Evolutionary conservation across 495 filamentous ascomycete genomes (phyloP).

Genomic region (Geoglossum glabrum): DNA sequence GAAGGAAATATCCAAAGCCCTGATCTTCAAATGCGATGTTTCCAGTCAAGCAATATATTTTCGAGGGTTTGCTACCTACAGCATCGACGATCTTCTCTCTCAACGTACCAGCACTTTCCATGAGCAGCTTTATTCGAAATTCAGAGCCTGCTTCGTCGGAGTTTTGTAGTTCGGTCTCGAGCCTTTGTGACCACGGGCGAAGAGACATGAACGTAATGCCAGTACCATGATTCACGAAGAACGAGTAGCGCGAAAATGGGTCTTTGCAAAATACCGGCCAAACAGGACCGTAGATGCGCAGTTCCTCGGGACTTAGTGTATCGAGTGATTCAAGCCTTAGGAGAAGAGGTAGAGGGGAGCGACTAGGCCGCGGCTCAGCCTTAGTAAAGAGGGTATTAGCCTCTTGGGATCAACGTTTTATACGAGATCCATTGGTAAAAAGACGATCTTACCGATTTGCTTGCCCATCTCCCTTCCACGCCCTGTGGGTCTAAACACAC

Average conservation of each 20-base stretch:
- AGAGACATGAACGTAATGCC: conserved; percentile 55
- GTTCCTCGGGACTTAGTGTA: conserved; percentile 25
- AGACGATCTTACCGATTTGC: not conserved
- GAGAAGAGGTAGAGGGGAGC: conserved; percentile 17
- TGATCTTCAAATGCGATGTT: conserved; percentile 49
- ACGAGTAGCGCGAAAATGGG: conserved; percentile 48
- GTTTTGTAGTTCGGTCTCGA: conserved; percentile 54
- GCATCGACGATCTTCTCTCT: conserved; percentile 30
- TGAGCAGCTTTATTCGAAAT: conserved; percentile 54
- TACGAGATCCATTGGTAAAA: not conserved
- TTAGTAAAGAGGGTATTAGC: not conserved
- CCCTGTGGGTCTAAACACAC: conserved; percentile 64
- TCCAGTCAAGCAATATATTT: conserved; percentile 24
- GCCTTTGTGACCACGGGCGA: conserved; percentile 48
- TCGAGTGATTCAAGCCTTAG: conserved; percentile 38
- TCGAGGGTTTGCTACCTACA: not conserved
- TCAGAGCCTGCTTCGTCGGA: conserved; percentile 42
- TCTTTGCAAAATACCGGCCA: conserved; percentile 64
- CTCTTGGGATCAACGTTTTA: not conserved
- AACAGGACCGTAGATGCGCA: conserved; percentile 27
- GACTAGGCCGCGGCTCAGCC: not conserved
- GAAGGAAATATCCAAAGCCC: conserved; percentile 58
- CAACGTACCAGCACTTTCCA: conserved; percentile 36
- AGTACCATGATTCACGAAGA: conserved; percentile 54
- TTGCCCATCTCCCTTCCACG: conserved; percentile 60